Percentiles rank a stretch among this genome's conserved stretches.
Evolutionary conservation across 805 yeast species (phyloP).

Genomic region (Danielozyma ontarioensis): DNA sequence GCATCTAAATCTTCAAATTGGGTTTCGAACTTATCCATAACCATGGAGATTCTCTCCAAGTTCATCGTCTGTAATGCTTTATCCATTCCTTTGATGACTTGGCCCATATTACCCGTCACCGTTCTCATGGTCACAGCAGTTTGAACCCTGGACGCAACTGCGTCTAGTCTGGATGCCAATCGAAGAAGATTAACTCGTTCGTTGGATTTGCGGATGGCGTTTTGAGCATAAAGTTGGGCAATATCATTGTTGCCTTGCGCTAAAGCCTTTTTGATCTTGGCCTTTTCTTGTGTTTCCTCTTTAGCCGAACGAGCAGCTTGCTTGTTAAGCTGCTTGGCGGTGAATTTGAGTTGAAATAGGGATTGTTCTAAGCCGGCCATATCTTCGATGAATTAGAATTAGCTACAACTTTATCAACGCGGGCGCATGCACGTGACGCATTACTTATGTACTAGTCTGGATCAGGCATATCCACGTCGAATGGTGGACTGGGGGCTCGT

Average conservation of each 20-base stretch:
- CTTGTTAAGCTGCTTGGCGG: conserved; percentile 86
- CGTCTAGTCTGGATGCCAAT: conserved; percentile 86
- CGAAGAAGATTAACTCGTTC: conserved; percentile 79
- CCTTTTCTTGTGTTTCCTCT: conserved; percentile 83
- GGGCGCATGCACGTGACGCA: no score
- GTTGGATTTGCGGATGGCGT: conserved; percentile 86
- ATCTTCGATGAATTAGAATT: background rate
- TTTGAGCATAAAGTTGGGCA: conserved; percentile 90
- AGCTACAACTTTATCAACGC: background rate
- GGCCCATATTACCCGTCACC: conserved; percentile 90
- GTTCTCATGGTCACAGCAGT: conserved; percentile 98
- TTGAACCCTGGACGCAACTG: conserved; percentile 92
- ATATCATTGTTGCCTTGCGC: conserved; percentile 84
- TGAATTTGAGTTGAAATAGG: conserved; percentile 47
- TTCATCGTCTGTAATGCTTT: conserved; percentile 94
- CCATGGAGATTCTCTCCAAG: conserved; percentile 82
- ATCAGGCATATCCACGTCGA: background rate
- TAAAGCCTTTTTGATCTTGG: conserved; percentile 84
- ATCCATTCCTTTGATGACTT: conserved; percentile 94
- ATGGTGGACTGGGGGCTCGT: no score
- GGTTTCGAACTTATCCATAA: conserved; percentile 94
- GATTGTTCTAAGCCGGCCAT: conserved; percentile 28
- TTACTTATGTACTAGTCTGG: background rate
- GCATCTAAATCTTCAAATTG: conserved; percentile 97
- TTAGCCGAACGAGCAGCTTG: conserved; percentile 89